These are phyloP conservation scores for Beauveria australis DNA, from an alignment of 2,329 filamentous ascomycete genomes.

Conservation along the genomic window DNA sequence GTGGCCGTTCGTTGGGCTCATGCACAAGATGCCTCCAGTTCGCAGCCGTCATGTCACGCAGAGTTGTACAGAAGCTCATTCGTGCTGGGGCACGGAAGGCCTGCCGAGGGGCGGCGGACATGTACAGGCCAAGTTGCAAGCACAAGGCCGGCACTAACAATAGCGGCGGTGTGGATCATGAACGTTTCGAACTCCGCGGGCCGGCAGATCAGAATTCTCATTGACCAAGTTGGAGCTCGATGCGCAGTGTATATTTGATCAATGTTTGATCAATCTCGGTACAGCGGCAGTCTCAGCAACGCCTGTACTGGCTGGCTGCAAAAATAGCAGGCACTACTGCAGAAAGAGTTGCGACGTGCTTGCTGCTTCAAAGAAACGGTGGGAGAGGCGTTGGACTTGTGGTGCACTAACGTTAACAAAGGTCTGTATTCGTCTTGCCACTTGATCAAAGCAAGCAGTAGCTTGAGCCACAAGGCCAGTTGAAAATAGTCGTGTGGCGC, in stretches of 20 bases:
- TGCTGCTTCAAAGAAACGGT: no score
- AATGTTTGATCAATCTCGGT: not conserved
- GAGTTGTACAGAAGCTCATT: not conserved
- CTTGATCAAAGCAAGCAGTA: not conserved
- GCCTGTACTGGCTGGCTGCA: no score
- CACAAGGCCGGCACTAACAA: not conserved
- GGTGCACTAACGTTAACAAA: no score
- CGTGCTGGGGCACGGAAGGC: not conserved
- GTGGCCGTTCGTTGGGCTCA: not conserved
- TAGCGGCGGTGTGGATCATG: not conserved
- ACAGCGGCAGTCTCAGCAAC: no score
- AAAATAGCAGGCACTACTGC: no score
- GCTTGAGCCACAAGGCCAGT: not conserved
- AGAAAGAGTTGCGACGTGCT: no score
- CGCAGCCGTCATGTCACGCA: not conserved
- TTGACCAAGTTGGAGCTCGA: no score
- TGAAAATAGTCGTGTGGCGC: slow-evolving; percentile 5
- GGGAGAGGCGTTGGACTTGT: no score
- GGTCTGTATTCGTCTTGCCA: no score
- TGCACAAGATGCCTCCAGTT: not conserved
- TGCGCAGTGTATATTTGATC: not conserved
- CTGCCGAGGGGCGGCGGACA: not conserved
- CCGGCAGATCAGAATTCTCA: not conserved
- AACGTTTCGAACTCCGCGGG: not conserved
- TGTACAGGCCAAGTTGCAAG: no score